A percentile compares a stretch with the other conserved stretches of the same genome.
Evolutionary conservation across 768 basidiomycete genomes (phyloP).

Genomic region (Amanita exitialis): DNA sequence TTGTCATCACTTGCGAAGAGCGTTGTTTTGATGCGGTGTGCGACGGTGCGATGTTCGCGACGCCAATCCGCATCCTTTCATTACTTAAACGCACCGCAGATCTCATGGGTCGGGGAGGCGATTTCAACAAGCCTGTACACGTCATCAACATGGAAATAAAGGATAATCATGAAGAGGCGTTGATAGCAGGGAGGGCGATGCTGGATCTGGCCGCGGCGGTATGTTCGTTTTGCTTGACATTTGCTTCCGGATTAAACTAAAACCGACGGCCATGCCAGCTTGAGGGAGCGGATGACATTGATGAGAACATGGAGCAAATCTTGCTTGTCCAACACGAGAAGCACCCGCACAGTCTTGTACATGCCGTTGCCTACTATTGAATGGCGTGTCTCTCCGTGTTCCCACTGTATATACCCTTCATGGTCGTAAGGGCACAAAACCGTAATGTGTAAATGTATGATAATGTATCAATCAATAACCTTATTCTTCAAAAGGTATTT

Average conservation of each 20-base stretch:
- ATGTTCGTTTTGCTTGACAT: slow-evolving; percentile 27
- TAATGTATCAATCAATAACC: not conserved
- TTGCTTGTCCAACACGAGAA: slow-evolving; percentile 78
- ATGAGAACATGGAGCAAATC: slow-evolving; percentile 84
- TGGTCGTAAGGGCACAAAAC: not conserved
- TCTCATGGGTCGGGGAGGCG: slow-evolving; percentile 78
- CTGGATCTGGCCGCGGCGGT: slow-evolving; percentile 86
- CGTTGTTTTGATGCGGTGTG: slow-evolving; percentile 98
- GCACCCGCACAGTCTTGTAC: slow-evolving; percentile 87
- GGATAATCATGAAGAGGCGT: slow-evolving; percentile 97
- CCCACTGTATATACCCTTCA: slow-evolving; percentile 4
- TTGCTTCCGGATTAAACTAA: slow-evolving; percentile 2
- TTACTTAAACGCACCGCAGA: slow-evolving; percentile 34
- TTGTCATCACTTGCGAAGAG: slow-evolving; percentile 98
- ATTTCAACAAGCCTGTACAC: slow-evolving; percentile 90
- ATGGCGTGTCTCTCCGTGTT: not conserved
- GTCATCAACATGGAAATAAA: slow-evolving; percentile 97
- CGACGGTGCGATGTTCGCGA: slow-evolving; percentile 56
- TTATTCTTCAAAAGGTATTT: not conserved
- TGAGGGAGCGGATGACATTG: slow-evolving; percentile 76
- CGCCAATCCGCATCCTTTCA: not conserved
- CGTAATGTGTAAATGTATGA: not conserved
- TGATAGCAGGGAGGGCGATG: slow-evolving; percentile 92
- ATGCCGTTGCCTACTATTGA: slow-evolving; percentile 86
- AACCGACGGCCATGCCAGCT: slow-evolving; percentile 40